A percentile compares a stretch with the other conserved stretches of the same genome.
Evolutionary conservation across 352 stramenopile genomes (phyloP).

Genomic region (Phytophthora litchii): DNA sequence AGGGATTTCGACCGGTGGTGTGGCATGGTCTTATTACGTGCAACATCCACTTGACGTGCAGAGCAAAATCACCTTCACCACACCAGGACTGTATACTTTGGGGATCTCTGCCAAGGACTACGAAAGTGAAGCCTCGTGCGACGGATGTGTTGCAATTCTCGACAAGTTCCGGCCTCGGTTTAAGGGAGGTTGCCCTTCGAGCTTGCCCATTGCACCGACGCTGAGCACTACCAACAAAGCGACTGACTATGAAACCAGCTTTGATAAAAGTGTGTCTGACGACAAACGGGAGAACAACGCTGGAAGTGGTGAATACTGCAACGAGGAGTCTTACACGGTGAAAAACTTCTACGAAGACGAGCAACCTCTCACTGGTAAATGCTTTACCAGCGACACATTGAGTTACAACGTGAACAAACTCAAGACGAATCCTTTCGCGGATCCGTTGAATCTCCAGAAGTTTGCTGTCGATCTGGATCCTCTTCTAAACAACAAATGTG

Average conservation of each 20-base stretch:
- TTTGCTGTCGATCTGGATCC: background rate
- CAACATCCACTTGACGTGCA: slow-evolving; percentile 26
- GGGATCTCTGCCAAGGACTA: slow-evolving; percentile 51
- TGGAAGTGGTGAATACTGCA: slow-evolving; percentile 3
- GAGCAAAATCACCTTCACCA: slow-evolving; percentile 34
- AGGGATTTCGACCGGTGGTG: background rate
- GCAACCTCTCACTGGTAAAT: background rate
- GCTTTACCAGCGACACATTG: background rate
- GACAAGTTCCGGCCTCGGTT: slow-evolving; percentile 47
- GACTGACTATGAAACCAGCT: background rate
- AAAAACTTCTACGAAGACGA: slow-evolving; percentile 10
- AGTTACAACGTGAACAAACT: slow-evolving; percentile 9
- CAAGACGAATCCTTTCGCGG: slow-evolving; percentile 11
- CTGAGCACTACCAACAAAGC: background rate
- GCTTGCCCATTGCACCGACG: background rate
- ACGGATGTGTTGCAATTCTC: slow-evolving; percentile 50
- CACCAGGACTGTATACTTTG: slow-evolving; percentile 50
- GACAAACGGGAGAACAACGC: slow-evolving; percentile 9
- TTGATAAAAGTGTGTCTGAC: background rate
- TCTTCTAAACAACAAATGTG: slow-evolving; percentile 1
- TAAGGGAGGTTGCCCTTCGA: slow-evolving; percentile 1
- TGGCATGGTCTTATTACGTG: slow-evolving; percentile 49
- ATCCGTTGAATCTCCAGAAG: background rate
- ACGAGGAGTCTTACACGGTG: background rate
- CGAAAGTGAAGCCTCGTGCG: slow-evolving; percentile 27